Evolutionary conservation across 2,329 filamentous ascomycete genomes (phyloP).

Genomic region (Nothomitra cinnamomea): DNA sequence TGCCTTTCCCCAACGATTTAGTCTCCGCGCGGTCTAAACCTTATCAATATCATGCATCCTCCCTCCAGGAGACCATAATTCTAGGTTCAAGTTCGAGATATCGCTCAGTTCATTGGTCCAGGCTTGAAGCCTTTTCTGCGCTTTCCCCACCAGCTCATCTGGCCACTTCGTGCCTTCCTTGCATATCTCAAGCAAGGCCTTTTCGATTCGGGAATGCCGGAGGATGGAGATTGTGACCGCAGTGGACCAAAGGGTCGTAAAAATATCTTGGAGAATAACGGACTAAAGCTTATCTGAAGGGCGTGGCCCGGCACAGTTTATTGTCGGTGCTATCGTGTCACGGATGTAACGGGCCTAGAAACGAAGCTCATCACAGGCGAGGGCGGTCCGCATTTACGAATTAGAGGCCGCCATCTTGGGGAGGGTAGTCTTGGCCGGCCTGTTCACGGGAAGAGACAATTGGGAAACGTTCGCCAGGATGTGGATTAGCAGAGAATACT

Average conservation of each 20-base stretch:
- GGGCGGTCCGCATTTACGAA: not conserved
- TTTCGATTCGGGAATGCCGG: not conserved
- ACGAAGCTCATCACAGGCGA: not conserved
- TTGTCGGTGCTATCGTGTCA: not conserved
- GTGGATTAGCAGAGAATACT: not conserved
- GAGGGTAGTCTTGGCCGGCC: not conserved
- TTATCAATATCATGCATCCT: conserved; percentile 2
- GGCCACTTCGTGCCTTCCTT: not conserved
- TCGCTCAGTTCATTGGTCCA: not conserved
- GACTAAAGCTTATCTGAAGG: not conserved
- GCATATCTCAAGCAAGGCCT: conserved; percentile 3
- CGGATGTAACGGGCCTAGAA: conserved; percentile 1
- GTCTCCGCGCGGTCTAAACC: not conserved
- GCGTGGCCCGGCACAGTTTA: not conserved
- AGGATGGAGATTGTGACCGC: not conserved
- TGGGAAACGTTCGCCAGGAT: not conserved
- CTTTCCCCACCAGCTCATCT: not conserved
- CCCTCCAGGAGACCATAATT: not conserved
- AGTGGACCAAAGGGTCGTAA: not conserved
- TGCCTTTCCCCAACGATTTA: not conserved
- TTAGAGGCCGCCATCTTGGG: not conserved
- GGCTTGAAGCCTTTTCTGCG: not conserved
- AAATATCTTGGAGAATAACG: not conserved
- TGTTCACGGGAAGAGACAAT: not conserved
- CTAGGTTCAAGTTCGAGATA: not conserved